Evolutionary conservation across 176 grass and related monocot genomes (phyloP).

Genomic region (Eleusine coracana): DNA sequence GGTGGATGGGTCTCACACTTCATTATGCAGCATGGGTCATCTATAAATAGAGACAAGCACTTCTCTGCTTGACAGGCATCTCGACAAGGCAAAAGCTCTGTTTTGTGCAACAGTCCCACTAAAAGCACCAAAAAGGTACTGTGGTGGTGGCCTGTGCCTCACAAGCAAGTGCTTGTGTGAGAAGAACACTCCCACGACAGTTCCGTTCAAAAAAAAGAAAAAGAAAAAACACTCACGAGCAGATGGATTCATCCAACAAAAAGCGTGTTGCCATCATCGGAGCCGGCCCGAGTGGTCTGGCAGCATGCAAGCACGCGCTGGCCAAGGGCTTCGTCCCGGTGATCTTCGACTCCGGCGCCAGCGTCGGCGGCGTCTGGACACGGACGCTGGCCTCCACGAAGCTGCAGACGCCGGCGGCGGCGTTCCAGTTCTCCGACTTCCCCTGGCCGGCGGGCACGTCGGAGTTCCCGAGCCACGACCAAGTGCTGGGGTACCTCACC

Average conservation of each 20-base stretch:
- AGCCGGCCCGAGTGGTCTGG: conserved; percentile 62
- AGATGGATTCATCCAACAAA: not conserved
- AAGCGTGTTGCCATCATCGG: conserved; percentile 55
- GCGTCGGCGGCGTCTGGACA: conserved; percentile 56
- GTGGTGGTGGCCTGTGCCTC: no score
- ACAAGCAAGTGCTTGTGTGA: no score
- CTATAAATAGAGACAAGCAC: no score
- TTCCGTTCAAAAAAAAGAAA: no score
- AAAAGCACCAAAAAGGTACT: no score
- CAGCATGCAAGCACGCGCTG: conserved; percentile 61
- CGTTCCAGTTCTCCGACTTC: conserved; percentile 68
- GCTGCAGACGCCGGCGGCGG: conserved; percentile 48
- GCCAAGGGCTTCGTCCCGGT: conserved; percentile 56
- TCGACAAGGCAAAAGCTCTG: no score
- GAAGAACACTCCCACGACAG: no score
- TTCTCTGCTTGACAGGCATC: no score
- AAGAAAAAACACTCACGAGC: no score
- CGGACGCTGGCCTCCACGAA: conserved; percentile 59
- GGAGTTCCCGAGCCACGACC: conserved; percentile 36
- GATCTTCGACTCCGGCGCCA: conserved; percentile 47
- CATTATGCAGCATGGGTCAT: no score
- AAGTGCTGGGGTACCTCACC: conserved; percentile 50
- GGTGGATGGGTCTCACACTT: no score
- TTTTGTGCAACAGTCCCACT: no score
- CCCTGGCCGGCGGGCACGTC: conserved; percentile 45